Percentiles rank a stretch among this genome's conserved stretches.
Evolutionary conservation across 1,284 basidiomycete species (phyloP).

Genomic region (Leccinum subrobustum): DNA sequence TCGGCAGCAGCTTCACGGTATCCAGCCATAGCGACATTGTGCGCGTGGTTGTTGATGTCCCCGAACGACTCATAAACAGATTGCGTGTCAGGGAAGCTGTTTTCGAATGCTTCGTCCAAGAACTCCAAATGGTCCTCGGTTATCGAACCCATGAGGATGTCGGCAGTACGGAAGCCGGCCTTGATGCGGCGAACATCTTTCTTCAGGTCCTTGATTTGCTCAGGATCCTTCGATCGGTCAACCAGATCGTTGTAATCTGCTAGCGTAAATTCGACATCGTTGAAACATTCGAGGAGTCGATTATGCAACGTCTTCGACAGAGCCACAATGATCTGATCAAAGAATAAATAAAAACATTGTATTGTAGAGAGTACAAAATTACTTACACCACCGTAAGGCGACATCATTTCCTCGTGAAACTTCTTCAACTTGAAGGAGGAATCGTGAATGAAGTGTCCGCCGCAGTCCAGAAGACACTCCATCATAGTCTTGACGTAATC

Average conservation of each 20-base stretch:
- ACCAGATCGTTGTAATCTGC: not conserved
- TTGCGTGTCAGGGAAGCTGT: not conserved
- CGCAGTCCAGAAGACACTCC: not conserved
- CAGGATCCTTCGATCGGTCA: not conserved
- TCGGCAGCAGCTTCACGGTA: not conserved
- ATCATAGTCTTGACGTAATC: not conserved
- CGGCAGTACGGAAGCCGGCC: not conserved
- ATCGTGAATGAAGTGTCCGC: not conserved
- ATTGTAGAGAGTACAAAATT: not conserved
- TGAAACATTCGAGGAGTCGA: not conserved
- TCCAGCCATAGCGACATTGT: not conserved
- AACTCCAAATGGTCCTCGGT: not conserved
- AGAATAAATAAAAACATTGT: not conserved
- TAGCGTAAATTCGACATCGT: not conserved
- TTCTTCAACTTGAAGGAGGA: not conserved
- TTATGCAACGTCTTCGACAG: not conserved
- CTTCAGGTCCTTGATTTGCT: not conserved
- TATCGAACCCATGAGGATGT: not conserved
- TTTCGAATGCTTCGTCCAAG: not conserved
- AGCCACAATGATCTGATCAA: not conserved
- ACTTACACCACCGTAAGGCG: not conserved
- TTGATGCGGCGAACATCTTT: not conserved
- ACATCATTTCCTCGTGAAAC: not conserved
- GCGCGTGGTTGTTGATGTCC: not conserved
- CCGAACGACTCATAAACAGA: not conserved